Conservation (phyloP, 2,329 filamentous ascomycete genomes). For the Dryadomyces quercivorus region DNA sequence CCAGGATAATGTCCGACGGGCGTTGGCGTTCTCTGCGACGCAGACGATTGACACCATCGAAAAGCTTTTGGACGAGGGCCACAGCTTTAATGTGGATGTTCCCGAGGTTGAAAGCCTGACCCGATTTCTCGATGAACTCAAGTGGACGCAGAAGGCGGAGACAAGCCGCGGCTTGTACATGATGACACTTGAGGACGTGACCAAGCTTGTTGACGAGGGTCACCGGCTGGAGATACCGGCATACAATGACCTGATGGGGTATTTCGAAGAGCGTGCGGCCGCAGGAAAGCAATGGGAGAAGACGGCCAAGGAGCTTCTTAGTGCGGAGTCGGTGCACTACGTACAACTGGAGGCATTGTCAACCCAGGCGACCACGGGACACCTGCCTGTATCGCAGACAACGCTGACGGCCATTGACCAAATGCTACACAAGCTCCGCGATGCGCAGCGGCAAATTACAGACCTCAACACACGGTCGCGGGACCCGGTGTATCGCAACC, state of each 20-base stretch:
- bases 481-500: slow-evolving; percentile 59
- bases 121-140: slow-evolving; percentile 68
- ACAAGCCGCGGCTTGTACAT: slow-evolving; percentile 51
- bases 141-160: slow-evolving; percentile 74
- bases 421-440: slow-evolving; percentile 89
- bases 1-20: slow-evolving; percentile 60
- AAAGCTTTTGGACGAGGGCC: slow-evolving; percentile 80
- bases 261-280: slow-evolving; percentile 62
- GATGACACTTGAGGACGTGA: slow-evolving; percentile 66
- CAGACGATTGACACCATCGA: slow-evolving; percentile 66
- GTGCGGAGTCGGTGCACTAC: slow-evolving; percentile 85
- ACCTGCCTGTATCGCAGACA: slow-evolving; percentile 68
- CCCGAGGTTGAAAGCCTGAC: slow-evolving; percentile 78
- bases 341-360: slow-evolving; percentile 88
- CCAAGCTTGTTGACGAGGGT: slow-evolving; percentile 66
- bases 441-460: slow-evolving; percentile 80
- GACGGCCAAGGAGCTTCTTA: slow-evolving; percentile 85
- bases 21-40: slow-evolving; percentile 54
- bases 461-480: slow-evolving; percentile 69
- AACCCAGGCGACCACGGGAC: slow-evolving; percentile 57
- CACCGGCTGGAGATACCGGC: slow-evolving; percentile 64
- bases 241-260: slow-evolving; percentile 67
- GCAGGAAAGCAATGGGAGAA: slow-evolving; percentile 81
- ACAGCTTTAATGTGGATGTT: slow-evolving; percentile 81
- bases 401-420: slow-evolving; percentile 77